Evolutionary conservation across 2,329 filamentous ascomycete species (phyloP), one percentile per base, ranked within the genome.

Genomic region (Alternaria novae-zelandiae): DNA sequence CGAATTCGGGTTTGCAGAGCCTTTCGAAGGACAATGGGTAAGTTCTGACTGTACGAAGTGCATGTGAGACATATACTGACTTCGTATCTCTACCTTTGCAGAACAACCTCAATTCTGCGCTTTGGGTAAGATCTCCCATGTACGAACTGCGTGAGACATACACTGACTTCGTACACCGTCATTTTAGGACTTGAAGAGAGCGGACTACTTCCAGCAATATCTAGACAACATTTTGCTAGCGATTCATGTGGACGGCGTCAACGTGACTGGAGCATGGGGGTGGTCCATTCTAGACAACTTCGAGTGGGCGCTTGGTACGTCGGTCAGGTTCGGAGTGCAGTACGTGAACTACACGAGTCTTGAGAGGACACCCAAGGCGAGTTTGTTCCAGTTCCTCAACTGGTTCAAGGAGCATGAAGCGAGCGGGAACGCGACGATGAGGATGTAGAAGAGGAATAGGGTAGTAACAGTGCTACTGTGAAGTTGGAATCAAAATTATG

Each of bases 261-360:
- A 82, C 61, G 80, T 82, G 32, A 81, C 79, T 15, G 81, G 81
- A 3, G 81, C 81, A 2, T 82, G 78, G 70, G 78, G 76, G 0
- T 83, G 81, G 81, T 74, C 79, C 5, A 77, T 82, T 53, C 76
- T 78, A 54, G 81, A 82, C 55, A 83, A 82, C 54, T 82, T 81
- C 44, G 81, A 82, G 67, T 83, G 81, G 81, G 59, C 65, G 5
- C 62, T 74, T 21, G 83, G 82, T 3, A 74, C 70, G 2, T 66
- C 66, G 20, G 77, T 78, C 5, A 66, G 79, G 57, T 83, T 82
- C 61, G 81, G 81, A 10, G 50, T 83, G 68, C 81, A 83, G 73
- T 81, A 82, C 65, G 75, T 83, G 7, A 80, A 83, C 58, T 82
- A 82, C 51, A 79, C 76, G 23, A 78, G 74, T 49, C 64, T 82